Percentiles rank a stretch among this genome's conserved stretches.
Evolutionary conservation across 805 yeast species (phyloP).

Genomic region (Spencermartinsiella europaea): DNA sequence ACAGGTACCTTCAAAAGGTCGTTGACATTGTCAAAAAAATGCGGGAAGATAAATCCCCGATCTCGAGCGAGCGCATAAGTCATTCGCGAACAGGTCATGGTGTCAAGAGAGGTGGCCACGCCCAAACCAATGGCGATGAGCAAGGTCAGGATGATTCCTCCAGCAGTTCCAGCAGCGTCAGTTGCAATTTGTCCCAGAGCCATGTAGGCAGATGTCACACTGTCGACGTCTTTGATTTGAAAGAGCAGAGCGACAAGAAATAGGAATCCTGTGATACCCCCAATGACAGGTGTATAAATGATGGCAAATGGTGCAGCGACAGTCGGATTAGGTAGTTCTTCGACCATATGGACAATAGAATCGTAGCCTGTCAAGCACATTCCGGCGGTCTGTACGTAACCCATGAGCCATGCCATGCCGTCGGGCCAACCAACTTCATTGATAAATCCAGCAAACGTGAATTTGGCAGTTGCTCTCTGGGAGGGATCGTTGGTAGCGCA

Average conservation of each 20-base stretch:
- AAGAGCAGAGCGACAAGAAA: conserved; percentile 23
- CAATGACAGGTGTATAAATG: conserved; percentile 40
- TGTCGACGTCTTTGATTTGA: conserved; percentile 18
- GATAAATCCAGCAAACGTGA: conserved; percentile 11
- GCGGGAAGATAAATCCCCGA: conserved; percentile 56
- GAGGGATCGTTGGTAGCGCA: conserved; percentile 11
- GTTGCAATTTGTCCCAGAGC: conserved; percentile 22
- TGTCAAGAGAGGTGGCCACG: conserved; percentile 12
- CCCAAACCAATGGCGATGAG: conserved; percentile 19
- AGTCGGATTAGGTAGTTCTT: conserved; percentile 56
- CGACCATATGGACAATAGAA: conserved; percentile 58
- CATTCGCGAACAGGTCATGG: conserved; percentile 47
- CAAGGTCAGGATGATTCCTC: conserved; percentile 15
- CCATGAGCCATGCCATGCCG: conserved; percentile 15
- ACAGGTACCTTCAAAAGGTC: conserved; percentile 7
- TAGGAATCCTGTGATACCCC: conserved; percentile 21
- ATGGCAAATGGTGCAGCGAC: conserved; percentile 58
- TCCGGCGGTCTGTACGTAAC: conserved; percentile 28
- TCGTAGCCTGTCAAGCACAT: conserved; percentile 54
- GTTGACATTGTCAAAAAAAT: conserved; percentile 5
- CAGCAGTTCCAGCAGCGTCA: conserved; percentile 19
- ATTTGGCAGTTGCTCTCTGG: conserved; percentile 6
- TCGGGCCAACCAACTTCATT: conserved; percentile 11
- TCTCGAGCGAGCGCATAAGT: conserved; percentile 80
- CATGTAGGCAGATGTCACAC: conserved; percentile 21